Conservation (phyloP, 2,329 filamentous ascomycete genomes). For the Coniochaeta pulveracea region DNA sequence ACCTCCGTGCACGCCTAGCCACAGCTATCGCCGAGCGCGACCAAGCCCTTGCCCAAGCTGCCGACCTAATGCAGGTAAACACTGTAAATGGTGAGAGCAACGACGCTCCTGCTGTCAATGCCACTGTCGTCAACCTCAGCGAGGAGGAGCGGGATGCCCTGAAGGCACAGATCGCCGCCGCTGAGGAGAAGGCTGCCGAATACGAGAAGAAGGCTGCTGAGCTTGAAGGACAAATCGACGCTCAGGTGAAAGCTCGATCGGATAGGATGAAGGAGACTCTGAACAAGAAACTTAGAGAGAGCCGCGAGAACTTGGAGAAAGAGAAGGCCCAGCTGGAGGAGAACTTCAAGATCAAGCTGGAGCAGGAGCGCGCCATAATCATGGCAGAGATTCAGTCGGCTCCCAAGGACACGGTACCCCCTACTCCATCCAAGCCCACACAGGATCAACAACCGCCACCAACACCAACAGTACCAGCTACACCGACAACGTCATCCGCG, state of each 20-base stretch:
- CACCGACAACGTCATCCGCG: slow-evolving; percentile 22
- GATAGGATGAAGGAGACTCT: slow-evolving; percentile 59
- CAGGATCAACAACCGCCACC: slow-evolving; percentile 15
- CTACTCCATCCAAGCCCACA: slow-evolving; percentile 13
- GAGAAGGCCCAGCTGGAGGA: slow-evolving; percentile 40
- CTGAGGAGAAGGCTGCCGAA: slow-evolving; percentile 51
- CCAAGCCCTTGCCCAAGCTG: slow-evolving; percentile 33
- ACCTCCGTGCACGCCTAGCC: slow-evolving; percentile 47
- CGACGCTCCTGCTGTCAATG: slow-evolving; percentile 12
- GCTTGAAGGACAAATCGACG: slow-evolving; percentile 50
- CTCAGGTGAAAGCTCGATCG: slow-evolving; percentile 51
- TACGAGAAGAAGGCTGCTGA: slow-evolving; percentile 53
- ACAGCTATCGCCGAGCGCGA: slow-evolving; percentile 53
- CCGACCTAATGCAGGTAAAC: slow-evolving; percentile 11
- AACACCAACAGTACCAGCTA: no score
- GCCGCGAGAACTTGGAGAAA: slow-evolving; percentile 39
- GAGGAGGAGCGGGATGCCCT: slow-evolving; percentile 50
- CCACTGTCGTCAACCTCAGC: slow-evolving; percentile 24
- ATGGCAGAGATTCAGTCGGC: slow-evolving; percentile 36
- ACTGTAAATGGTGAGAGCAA: slow-evolving; percentile 16
- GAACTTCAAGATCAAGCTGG: slow-evolving; percentile 36
- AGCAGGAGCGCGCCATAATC: slow-evolving; percentile 54
- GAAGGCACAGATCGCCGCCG: slow-evolving; percentile 48
- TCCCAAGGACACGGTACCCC: slow-evolving; percentile 14
- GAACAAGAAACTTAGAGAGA: slow-evolving; percentile 60